A percentile compares a stretch with the other conserved stretches of the same genome.
phyloP scores from a whole-genome alignment of 495 filamentous ascomycete species.

The Platismatia glauca region DNA sequence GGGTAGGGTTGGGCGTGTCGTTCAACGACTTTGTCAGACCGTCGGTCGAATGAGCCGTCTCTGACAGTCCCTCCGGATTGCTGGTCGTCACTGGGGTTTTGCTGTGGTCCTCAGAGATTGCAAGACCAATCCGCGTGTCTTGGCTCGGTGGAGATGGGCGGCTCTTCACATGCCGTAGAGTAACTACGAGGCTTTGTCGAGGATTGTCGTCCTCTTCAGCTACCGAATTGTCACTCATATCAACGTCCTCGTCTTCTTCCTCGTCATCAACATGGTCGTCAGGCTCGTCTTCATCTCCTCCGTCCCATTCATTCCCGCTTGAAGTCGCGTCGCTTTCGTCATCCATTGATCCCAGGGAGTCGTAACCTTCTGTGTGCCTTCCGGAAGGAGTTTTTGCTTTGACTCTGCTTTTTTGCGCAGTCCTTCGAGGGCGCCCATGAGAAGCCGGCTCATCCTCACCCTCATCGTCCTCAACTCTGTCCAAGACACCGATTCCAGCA shows the following conservation, averaged over 20 bases:
- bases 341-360: slow-evolving; percentile 51
- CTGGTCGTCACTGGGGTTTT: background rate
- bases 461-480: slow-evolving; percentile 57
- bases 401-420: slow-evolving; percentile 6
- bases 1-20: background rate
- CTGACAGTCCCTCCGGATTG: background rate
- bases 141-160: slow-evolving; percentile 2
- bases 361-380: slow-evolving; percentile 23
- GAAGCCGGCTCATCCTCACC: slow-evolving; percentile 45
- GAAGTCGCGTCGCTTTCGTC: slow-evolving; percentile 48
- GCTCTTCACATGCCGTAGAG: slow-evolving; percentile 42
- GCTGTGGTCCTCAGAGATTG: background rate
- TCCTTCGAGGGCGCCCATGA: slow-evolving; percentile 16
- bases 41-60: background rate
- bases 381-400: background rate
- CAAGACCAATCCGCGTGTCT: background rate
- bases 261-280: slow-evolving; percentile 49
- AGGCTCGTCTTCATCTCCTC: slow-evolving; percentile 43
- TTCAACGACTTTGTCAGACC: background rate
- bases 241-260: slow-evolving; percentile 40
- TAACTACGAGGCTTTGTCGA: slow-evolving; percentile 51
- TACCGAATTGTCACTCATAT: slow-evolving; percentile 28
- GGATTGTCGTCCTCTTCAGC: slow-evolving; percentile 26
- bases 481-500: slow-evolving; percentile 16
- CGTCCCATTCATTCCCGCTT: slow-evolving; percentile 41